Evolutionary conservation across 2,329 filamentous ascomycete genomes (phyloP), one percentile per base, ranked within the genome.

Genomic region (Zopfia rhizophila): DNA sequence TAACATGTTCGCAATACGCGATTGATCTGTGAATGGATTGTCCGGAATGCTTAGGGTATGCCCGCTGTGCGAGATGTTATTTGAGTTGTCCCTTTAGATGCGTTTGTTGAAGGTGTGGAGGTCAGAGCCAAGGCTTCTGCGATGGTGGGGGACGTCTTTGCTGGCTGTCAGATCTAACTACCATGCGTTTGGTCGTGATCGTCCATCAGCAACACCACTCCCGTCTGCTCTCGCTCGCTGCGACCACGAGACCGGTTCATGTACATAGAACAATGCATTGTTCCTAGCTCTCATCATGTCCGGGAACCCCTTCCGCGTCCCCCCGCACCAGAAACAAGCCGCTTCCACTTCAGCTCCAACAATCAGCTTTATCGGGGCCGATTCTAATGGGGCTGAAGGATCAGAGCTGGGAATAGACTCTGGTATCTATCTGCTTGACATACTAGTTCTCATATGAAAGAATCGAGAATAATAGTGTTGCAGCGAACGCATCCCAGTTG

Each of bases 201-300:
- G 53, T 56, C 47, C 46, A 60, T 54, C 58, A 63, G 56, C 56
- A 60, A 38, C 57, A 48, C 45, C 51, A 13, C 29, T 21, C 10
- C 22, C 33, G 10, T 24, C 14, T 35, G 27, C 42, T 22, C 11
- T 28, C 24, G 33, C 25, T 29, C 21, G 32, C 33, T 37, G 33
- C 28, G 18, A 10, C 28, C 22, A 22, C 51, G 52, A 55, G 58
- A 50, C 45, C 48, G 41, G 41, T 62, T 55, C 58, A 54, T 66
- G 64, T 72, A 66, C 58, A 67, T 68, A 68, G 59, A 63, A 69
- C 63, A 67, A 72, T 72, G 67, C 65, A 69, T 69, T 67, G 63
- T 62, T 65, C 49, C 51, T 69, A 57, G 55, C 41, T 49, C 49
- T 49, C 60, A 68, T 45, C 61, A 73, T 73, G 70, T 69, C 70